Percentiles rank a stretch among this genome's conserved stretches.
Conservation (phyloP, 225 moss, liverwort and hornwort species). For the Physcomitrium patens region DNA sequence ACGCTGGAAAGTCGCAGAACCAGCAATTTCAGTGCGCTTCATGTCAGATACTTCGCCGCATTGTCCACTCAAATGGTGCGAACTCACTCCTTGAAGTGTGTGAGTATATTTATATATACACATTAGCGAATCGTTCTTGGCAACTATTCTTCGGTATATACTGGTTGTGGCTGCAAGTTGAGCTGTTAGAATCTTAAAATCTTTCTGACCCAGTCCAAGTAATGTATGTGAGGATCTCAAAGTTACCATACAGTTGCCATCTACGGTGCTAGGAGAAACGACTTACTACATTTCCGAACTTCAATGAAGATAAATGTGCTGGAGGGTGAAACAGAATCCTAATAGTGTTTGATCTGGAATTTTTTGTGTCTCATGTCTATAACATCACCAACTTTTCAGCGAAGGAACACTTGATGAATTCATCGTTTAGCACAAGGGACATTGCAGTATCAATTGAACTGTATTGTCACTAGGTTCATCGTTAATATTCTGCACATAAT, state of each 20-base stretch:
- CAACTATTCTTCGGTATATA: neutral
- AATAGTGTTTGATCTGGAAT: neutral
- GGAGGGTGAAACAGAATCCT: neutral
- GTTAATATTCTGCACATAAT: constrained; percentile 10
- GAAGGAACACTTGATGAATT: neutral
- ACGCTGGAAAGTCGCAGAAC: constrained; percentile 71
- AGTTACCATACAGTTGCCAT: neutral
- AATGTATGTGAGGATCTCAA: constrained; percentile 5
- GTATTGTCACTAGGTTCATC: neutral
- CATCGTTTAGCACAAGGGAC: neutral
- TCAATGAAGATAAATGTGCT: neutral
- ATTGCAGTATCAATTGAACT: neutral
- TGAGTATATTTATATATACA: neutral
- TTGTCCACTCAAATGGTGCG: constrained; percentile 95
- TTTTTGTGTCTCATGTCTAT: neutral
- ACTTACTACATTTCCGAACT: neutral
- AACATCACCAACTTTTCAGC: neutral
- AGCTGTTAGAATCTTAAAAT: constrained; percentile 3
- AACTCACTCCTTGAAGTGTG: constrained; percentile 8
- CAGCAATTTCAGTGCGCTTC: constrained; percentile 82
- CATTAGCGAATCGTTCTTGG: neutral
- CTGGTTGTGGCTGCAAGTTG: neutral
- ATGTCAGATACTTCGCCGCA: constrained; percentile 97
- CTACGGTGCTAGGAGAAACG: neutral
- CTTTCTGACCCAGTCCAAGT: constrained; percentile 6